phyloP scores from a whole-genome alignment of 495 filamentous ascomycete genomes.

The Bathelium albidoporum region DNA sequence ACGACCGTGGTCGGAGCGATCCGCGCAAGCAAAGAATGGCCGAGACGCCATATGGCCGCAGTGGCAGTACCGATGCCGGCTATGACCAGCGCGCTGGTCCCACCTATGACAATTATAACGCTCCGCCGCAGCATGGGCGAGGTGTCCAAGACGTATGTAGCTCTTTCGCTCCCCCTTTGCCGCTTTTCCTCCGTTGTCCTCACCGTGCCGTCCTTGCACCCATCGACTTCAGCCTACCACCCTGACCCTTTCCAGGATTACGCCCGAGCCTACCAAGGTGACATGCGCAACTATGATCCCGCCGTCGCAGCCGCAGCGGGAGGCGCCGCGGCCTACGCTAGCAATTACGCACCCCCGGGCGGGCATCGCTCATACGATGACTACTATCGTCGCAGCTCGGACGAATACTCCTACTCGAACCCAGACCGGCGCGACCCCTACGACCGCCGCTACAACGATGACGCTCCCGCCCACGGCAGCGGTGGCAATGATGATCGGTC shows the following conservation, averaged over 20 bases:
- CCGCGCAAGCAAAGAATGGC: not conserved
- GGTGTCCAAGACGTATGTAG: not conserved
- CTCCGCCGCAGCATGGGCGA: not conserved
- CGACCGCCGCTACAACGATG: not conserved
- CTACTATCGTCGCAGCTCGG: not conserved
- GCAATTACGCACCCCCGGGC: not conserved
- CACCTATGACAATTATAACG: not conserved
- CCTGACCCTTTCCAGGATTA: not conserved
- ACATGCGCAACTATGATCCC: conserved; percentile 2
- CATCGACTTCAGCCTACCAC: not conserved
- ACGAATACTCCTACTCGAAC: conserved; percentile 3
- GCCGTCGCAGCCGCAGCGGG: not conserved
- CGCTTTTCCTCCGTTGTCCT: not conserved
- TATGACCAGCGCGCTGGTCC: not conserved
- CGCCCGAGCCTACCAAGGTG: not conserved
- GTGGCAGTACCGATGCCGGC: not conserved
- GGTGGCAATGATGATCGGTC: too few relatives aligned
- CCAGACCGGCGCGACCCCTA: not conserved
- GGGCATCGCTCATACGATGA: not conserved
- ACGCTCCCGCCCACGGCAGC: too few relatives aligned
- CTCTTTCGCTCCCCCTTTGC: not conserved
- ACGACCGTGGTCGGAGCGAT: not conserved
- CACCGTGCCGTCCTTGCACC: not conserved
- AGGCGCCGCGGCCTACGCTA: not conserved
- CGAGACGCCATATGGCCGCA: not conserved